Evolutionary conservation across 352 stramenopile species (phyloP).

Genomic region (Globisporangium carolinianum): DNA sequence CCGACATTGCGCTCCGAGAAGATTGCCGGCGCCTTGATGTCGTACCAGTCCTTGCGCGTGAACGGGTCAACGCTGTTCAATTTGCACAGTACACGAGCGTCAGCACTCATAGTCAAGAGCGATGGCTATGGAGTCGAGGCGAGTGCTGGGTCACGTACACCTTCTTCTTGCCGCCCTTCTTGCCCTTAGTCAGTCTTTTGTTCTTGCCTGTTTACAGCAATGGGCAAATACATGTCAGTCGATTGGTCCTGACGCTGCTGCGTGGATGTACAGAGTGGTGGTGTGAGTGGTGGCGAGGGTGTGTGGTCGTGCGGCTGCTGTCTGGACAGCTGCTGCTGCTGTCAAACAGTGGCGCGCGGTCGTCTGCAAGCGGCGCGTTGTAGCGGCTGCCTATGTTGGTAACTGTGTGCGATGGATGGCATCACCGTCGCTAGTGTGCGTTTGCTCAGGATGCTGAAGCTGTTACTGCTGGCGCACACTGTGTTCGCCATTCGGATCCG

Average conservation of each 20-base stretch:
- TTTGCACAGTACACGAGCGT: conserved; percentile 6
- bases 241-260: no score
- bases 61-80: conserved; percentile 94
- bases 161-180: conserved; percentile 92
- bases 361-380: no score
- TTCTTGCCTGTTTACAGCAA: conserved; percentile 62
- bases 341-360: neutral
- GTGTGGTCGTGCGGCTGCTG: neutral
- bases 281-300: neutral
- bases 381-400: neutral
- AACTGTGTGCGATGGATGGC: neutral
- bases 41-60: conserved; percentile 96
- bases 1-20: conserved; percentile 96
- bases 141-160: conserved; percentile 45
- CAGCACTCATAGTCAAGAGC: conserved; percentile 6
- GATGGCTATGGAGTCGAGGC: neutral
- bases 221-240: no score
- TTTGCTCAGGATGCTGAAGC: neutral
- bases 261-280: no score
- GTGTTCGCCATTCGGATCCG: neutral
- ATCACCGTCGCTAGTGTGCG: neutral
- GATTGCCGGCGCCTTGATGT: conserved; percentile 97
- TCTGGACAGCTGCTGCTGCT: neutral
- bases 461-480: neutral
- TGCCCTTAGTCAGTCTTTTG: conserved; percentile 89